Conservation (phyloP, 805 yeast genomes). For the Candida silvicultrix region DNA sequence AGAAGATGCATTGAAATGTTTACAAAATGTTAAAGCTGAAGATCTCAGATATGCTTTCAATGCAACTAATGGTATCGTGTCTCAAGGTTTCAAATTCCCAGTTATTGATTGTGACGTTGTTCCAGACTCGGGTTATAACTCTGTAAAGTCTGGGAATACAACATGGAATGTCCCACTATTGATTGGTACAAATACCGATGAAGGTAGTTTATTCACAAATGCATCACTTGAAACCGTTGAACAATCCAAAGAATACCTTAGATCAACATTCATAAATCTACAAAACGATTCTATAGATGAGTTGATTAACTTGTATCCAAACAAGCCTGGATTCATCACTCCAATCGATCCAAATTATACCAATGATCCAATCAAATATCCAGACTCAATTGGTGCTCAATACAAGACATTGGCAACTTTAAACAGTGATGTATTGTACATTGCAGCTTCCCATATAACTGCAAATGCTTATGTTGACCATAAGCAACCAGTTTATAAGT, state of each 20-base stretch:
- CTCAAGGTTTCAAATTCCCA: slow-evolving; percentile 1
- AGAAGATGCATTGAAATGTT: slow-evolving; percentile 4
- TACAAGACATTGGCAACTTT: slow-evolving; percentile 2
- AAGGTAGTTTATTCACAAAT: slow-evolving; percentile 9
- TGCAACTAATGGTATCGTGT: slow-evolving; percentile 6
- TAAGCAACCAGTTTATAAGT: neutral
- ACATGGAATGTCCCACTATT: slow-evolving; percentile 16
- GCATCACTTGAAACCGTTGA: slow-evolving; percentile 1
- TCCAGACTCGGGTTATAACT: slow-evolving; percentile 7
- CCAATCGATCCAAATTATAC: slow-evolving; percentile 9
- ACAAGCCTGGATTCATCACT: neutral
- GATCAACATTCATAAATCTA: neutral
- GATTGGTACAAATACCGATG: slow-evolving; percentile 19
- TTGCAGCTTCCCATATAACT: slow-evolving; percentile 8
- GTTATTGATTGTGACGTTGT: slow-evolving; percentile 11
- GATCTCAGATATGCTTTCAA: slow-evolving; percentile 6
- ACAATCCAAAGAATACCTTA: neutral
- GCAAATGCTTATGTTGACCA: neutral
- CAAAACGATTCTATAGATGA: neutral
- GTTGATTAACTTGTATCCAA: neutral
- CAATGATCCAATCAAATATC: slow-evolving; percentile 1
- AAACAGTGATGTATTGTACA: slow-evolving; percentile 7
- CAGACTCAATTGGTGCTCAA: slow-evolving; percentile 1
- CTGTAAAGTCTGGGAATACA: slow-evolving; percentile 3
- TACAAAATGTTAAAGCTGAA: slow-evolving; percentile 7